Evolutionary conservation across 2,329 filamentous ascomycete genomes (phyloP).

Genomic region (Phoma herbarum): DNA sequence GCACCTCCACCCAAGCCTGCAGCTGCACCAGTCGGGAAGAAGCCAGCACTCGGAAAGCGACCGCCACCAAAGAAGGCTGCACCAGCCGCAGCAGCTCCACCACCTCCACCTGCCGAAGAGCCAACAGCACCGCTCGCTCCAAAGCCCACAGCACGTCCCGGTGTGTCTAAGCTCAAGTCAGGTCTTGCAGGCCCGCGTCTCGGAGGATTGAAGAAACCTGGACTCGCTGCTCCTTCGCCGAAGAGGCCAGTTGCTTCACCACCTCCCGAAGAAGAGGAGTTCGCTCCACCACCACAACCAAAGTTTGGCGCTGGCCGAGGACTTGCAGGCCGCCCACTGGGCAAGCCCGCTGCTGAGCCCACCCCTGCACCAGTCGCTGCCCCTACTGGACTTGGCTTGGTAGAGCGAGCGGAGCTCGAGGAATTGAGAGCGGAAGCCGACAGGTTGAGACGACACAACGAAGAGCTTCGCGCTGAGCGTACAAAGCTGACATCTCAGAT

Average conservation of each 20-base stretch:
- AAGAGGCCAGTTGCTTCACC: conserved; percentile 56
- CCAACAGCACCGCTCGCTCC: conserved; percentile 66
- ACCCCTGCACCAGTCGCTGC: conserved; percentile 55
- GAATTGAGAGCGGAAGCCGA: conserved; percentile 88
- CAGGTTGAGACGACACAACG: conserved; percentile 74
- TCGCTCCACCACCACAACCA: conserved; percentile 58
- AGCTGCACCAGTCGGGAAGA: conserved; percentile 56
- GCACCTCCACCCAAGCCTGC: conserved; percentile 66
- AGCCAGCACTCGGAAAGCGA: conserved; percentile 58
- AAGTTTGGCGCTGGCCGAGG: conserved; percentile 74
- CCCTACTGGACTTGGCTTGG: conserved; percentile 72
- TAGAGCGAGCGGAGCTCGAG: conserved; percentile 92
- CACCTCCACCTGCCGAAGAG: conserved; percentile 52
- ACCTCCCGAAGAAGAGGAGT: conserved; percentile 57
- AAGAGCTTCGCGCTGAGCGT: conserved; percentile 84
- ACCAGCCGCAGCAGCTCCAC: conserved; percentile 49
- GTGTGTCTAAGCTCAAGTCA: conserved; percentile 53
- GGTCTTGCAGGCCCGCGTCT: conserved; percentile 48
- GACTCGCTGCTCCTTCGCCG: conserved; percentile 51
- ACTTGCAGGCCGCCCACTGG: conserved; percentile 83
- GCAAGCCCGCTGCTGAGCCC: conserved; percentile 82
- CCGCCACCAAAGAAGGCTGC: conserved; percentile 62
- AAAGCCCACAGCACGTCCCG: conserved; percentile 64
- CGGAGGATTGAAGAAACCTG: conserved; percentile 55
- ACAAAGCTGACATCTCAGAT: conserved; percentile 85